Evolutionary conservation across 2,329 filamentous ascomycete genomes (phyloP).

Genomic region (Zasmidium citrigriseum): DNA sequence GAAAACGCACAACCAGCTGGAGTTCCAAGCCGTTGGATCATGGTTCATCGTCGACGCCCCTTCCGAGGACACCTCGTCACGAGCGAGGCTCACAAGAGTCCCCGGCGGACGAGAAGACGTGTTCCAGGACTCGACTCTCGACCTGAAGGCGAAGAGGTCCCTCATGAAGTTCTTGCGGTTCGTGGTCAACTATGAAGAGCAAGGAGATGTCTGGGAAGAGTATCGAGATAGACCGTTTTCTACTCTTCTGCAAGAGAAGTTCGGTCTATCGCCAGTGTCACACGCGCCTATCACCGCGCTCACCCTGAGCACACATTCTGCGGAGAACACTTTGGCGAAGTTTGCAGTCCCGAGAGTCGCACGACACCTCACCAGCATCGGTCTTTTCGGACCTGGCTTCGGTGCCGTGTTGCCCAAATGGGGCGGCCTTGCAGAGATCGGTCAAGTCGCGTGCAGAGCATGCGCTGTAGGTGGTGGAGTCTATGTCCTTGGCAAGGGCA

Average conservation of each 20-base stretch:
- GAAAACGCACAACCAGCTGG: slow-evolving; percentile 81
- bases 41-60: slow-evolving; percentile 72
- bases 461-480: slow-evolving; percentile 87
- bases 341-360: slow-evolving; percentile 73
- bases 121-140: slow-evolving; percentile 75
- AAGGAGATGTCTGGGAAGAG: slow-evolving; percentile 59
- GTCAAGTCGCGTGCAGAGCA: slow-evolving; percentile 88
- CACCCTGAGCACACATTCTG: slow-evolving; percentile 67
- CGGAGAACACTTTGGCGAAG: slow-evolving; percentile 60
- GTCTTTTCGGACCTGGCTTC: slow-evolving; percentile 84
- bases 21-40: slow-evolving; percentile 89
- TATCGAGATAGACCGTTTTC: slow-evolving; percentile 58
- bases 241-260: slow-evolving; percentile 58
- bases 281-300: slow-evolving; percentile 68
- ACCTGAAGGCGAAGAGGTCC: slow-evolving; percentile 76
- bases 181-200: slow-evolving; percentile 70
- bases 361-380: slow-evolving; percentile 81
- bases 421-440: slow-evolving; percentile 84
- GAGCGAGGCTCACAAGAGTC: slow-evolving; percentile 55
- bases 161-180: slow-evolving; percentile 95
- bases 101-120: slow-evolving; percentile 91
- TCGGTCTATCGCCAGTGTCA: slow-evolving; percentile 61
- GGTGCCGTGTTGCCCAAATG: slow-evolving; percentile 89
- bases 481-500: slow-evolving; percentile 78
- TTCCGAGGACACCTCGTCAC: slow-evolving; percentile 1